These are phyloP conservation scores for Fusarium sp. DNA, from an alignment of 2,329 filamentous ascomycete species.

Conservation along the genomic window DNA sequence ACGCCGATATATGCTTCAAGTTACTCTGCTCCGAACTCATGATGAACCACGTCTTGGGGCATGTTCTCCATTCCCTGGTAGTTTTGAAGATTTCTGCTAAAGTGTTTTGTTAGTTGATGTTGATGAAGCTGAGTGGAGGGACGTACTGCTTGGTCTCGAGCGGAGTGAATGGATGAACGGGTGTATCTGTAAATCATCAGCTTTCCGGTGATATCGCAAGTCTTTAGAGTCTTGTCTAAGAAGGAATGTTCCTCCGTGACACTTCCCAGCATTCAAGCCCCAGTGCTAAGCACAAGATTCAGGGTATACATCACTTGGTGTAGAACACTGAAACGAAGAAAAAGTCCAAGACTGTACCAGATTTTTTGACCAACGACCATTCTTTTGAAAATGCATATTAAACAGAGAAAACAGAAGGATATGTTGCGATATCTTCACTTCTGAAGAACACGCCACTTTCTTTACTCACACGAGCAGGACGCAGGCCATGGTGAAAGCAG, in stretches of 20 bases:
- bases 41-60: constrained; percentile 20
- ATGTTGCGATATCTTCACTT: neutral
- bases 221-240: no score
- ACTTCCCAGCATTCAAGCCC: no score
- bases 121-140: neutral
- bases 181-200: constrained; percentile 50
- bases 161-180: constrained; percentile 56
- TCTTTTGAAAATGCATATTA: no score
- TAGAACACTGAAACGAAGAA: neutral
- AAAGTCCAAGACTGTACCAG: no score
- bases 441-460: constrained; percentile 34
- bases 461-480: constrained; percentile 60
- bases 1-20: constrained; percentile 18
- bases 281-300: neutral
- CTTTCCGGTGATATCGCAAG: neutral
- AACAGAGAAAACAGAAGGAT: neutral
- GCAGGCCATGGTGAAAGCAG: constrained; percentile 66
- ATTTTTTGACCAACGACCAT: no score
- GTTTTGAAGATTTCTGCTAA: constrained; percentile 21
- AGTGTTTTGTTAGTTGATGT: constrained; percentile 1
- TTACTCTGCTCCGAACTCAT: neutral
- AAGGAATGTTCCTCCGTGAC: no score
- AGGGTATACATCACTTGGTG: neutral
- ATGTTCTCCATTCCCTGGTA: constrained; percentile 33
- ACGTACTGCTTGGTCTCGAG: constrained; percentile 49